Base-by-base conservation (phyloP, 164 flowering plant genomes). In the Stephania yunnanensis region DNA sequence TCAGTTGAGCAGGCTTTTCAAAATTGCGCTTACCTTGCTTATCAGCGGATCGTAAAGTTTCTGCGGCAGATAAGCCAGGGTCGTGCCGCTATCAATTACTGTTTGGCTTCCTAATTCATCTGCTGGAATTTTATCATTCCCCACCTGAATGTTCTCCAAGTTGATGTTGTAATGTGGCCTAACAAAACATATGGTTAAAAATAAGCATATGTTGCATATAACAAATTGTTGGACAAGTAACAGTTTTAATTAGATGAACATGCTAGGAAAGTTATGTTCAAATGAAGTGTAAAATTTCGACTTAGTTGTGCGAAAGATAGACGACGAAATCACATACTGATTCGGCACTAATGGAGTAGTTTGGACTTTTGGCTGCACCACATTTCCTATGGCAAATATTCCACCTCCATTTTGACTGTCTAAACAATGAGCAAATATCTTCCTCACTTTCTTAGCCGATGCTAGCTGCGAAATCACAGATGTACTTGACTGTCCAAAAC, bases 391-490 rank as follows among this genome's bases (percentile, higher is more conserved):
- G 29, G 98, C 91, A 84, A 90, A 95, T 45, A 95, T 95, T 74
- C 99, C 99, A 75, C 99, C 99, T n/a, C 99, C 99, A 79, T 85
- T 77, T 64, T 58, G 70, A 71, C 80, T 83, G 81, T 91, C 97
- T 77, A 95, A 83, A 86, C 99, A 95, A 73, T 95, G 99, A 53
- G 98, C 82, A 83, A 95, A 95, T 75, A 82, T 80, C 78, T 87
- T 93, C 76, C 85, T 87, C 79, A 90, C 92, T 76, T 82, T 85
- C 75, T 95, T 96, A 73, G 91, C 63, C 63, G 92, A 81, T 76
- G 98, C 92, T 64, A 95, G 82, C 85, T 95, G 99, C 65, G 99
- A 92, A 82, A 95, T 77, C 88, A 91, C 76, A n/a, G 99, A 95
- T n/a, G 96, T 81, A 84, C 93, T 93, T 75, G 96, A 76, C 79